These are phyloP conservation scores for Pelargonium fulgidum DNA, from an alignment of 441 rosid genomes.

Conservation along the genomic window DNA sequence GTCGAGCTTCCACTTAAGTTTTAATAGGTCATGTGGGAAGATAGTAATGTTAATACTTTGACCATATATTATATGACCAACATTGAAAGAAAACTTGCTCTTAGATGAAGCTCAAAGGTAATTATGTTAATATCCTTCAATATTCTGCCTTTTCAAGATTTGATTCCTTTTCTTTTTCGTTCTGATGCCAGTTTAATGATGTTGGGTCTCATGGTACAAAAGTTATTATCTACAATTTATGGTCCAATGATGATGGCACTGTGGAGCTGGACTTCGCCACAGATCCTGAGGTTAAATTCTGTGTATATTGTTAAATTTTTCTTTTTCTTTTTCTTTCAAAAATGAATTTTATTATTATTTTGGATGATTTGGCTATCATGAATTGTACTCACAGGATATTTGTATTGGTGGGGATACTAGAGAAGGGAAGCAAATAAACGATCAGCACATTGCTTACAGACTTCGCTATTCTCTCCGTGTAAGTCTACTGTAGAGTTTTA, in stretches of 20 bases:
- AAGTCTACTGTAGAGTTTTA: conserved; percentile 25
- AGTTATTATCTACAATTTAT: conserved; percentile 73
- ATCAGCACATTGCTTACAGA: conserved; percentile 62
- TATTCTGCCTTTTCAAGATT: conserved; percentile 6
- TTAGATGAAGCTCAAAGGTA: neutral
- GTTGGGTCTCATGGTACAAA: conserved; percentile 79
- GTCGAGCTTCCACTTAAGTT: neutral
- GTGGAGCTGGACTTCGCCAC: conserved; percentile 74
- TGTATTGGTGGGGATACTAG: conserved; percentile 55
- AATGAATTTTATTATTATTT: conserved; percentile 13
- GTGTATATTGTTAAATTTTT: neutral
- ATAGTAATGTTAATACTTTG: neutral
- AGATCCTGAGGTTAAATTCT: conserved; percentile 49
- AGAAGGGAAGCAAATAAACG: conserved; percentile 44
- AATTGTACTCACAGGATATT: conserved; percentile 53
- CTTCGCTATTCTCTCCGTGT: conserved; percentile 70
- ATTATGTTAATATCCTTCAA: neutral
- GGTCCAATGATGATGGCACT: conserved; percentile 59
- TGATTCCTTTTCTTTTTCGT: conserved; percentile 2
- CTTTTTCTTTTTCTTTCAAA: conserved; percentile 2
- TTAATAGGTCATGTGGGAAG: neutral
- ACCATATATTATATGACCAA: neutral
- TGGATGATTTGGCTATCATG: conserved; percentile 17
- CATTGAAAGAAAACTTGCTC: too few species aligned
- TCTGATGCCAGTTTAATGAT: conserved; percentile 62